Conservation (phyloP, 2,329 filamentous ascomycete species). For the Rosellinia necatrix region DNA sequence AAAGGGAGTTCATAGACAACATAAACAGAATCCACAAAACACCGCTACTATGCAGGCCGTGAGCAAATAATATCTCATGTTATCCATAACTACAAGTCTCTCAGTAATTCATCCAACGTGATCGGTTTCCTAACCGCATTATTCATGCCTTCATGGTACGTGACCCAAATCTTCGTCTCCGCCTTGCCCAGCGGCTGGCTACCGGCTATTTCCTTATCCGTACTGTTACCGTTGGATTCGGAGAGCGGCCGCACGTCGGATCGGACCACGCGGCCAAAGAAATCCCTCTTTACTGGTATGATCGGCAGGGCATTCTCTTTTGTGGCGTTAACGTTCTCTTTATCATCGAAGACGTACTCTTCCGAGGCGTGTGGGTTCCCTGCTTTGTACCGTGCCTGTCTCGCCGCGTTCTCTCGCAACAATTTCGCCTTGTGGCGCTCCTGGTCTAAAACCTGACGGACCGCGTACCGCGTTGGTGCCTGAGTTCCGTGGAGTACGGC, state of each 20-base stretch:
- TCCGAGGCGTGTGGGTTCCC: slow-evolving; percentile 44
- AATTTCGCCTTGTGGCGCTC: slow-evolving; percentile 78
- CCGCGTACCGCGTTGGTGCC: slow-evolving; percentile 83
- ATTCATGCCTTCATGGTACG: slow-evolving; percentile 76
- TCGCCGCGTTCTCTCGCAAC: slow-evolving; percentile 66
- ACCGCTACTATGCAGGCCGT: slow-evolving; percentile 26
- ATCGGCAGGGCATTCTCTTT: slow-evolving; percentile 31
- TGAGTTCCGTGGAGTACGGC: slow-evolving; percentile 59
- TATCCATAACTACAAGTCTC: slow-evolving; percentile 51
- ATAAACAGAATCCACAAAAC: slow-evolving; percentile 19
- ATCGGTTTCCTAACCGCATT: slow-evolving; percentile 80
- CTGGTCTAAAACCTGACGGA: slow-evolving; percentile 90
- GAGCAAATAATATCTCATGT: slow-evolving; percentile 4
- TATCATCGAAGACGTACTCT: slow-evolving; percentile 42
- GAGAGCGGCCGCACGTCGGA: slow-evolving; percentile 40
- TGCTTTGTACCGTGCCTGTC: slow-evolving; percentile 68
- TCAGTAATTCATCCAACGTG: slow-evolving; percentile 70
- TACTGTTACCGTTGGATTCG: slow-evolving; percentile 45
- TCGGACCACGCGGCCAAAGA: slow-evolving; percentile 47
- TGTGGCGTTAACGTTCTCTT: slow-evolving; percentile 43
- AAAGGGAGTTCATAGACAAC: slow-evolving; percentile 14
- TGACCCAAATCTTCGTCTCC: slow-evolving; percentile 71
- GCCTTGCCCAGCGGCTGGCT: slow-evolving; percentile 41
- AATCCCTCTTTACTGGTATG: slow-evolving; percentile 46
- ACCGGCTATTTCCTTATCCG: slow-evolving; percentile 34